Percentiles rank a stretch among this genome's conserved stretches.
Evolutionary conservation across 352 stramenopile genomes (phyloP).

Genomic region (Plasmopara viticola): DNA sequence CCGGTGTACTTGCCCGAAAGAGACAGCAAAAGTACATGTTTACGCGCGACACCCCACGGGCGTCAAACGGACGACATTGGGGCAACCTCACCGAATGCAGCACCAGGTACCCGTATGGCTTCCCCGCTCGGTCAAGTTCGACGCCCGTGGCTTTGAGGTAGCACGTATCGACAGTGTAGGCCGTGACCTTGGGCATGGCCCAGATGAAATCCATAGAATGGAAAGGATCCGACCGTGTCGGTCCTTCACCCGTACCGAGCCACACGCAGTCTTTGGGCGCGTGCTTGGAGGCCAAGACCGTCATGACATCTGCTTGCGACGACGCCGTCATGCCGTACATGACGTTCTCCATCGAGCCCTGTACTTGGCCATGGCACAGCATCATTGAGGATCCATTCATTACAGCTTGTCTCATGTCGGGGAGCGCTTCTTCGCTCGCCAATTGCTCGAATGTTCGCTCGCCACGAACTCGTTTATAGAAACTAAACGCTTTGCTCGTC

Average conservation of each 20-base stretch:
- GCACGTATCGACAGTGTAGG: conserved; percentile 29
- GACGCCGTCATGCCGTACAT: conserved; percentile 37
- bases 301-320: conserved; percentile 32
- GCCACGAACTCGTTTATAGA: conserved; percentile 33
- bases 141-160: conserved; percentile 37
- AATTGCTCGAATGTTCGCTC: conserved; percentile 21
- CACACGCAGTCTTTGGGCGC: conserved; percentile 34
- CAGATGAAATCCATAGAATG: conserved; percentile 43
- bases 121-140: conserved; percentile 18
- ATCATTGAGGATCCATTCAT: conserved; percentile 33
- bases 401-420: conserved; percentile 18
- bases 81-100: conserved; percentile 34
- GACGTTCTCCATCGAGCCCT: conserved; percentile 35
- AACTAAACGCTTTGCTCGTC: conserved; percentile 23
- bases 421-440: conserved; percentile 21
- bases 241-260: conserved; percentile 28
- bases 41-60: conserved; percentile 19
- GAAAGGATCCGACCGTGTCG: conserved; percentile 31
- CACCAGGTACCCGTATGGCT: conserved; percentile 39
- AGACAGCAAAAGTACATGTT: conserved; percentile 30
- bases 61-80: conserved; percentile 26
- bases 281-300: conserved; percentile 29
- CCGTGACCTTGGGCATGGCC: conserved; percentile 25
- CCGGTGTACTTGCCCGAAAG: conserved; percentile 25
- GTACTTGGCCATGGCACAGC: conserved; percentile 26